Evolutionary conservation across 495 filamentous ascomycete species (phyloP), one percentile per base, ranked within the genome.

Genomic region (Hamigera avellanea): DNA sequence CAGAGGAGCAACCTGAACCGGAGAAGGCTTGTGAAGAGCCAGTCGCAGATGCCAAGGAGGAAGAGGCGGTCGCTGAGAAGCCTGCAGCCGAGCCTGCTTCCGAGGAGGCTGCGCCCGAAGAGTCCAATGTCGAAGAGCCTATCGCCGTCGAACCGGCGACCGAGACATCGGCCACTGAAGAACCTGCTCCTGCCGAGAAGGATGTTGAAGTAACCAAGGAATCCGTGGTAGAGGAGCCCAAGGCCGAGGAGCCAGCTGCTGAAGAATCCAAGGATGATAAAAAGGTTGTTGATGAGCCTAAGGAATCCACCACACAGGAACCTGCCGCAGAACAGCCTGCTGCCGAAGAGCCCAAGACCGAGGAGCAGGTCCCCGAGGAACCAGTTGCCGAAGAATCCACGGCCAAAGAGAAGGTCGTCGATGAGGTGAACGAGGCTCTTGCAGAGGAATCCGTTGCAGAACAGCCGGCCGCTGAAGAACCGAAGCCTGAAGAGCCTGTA

Each of bases 111-210:
- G 19, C 15, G 5, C 26, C 19, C 10, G 35, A 13, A 32, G 42
- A 49, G 28, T 30, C 30, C 5, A 23, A 36, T 9, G 16, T 23
- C 6, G 33, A 40, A 13, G 33, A 40, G 21, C 26, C 35, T 6
- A 5, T 18, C 0, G 13, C 30, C 2, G 40, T 40, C 10, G 27
- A 36, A 25, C 12, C 32, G 18, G 23, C 36, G 14, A 36, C 23
- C 9, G 36, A 34, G 26, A 42, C 44, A 13, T 26, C 46, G 12
- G 19, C 32, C 15, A 32, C 38, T 15, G 40, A 36, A 36, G 33
- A 25, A 14, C 33, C 30, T 6, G 28, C 28, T 30, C n/a, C n/a
- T n/a, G n/a, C n/a, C n/a, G 41, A 34, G 14, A n/a, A 29, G 6
- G 10, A 3, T 26, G 21, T 19, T 6, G 34, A 36, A 36, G n/a